Base-by-base conservation (phyloP, 2,329 filamentous ascomycete genomes). In the Fusarium sp. region DNA sequence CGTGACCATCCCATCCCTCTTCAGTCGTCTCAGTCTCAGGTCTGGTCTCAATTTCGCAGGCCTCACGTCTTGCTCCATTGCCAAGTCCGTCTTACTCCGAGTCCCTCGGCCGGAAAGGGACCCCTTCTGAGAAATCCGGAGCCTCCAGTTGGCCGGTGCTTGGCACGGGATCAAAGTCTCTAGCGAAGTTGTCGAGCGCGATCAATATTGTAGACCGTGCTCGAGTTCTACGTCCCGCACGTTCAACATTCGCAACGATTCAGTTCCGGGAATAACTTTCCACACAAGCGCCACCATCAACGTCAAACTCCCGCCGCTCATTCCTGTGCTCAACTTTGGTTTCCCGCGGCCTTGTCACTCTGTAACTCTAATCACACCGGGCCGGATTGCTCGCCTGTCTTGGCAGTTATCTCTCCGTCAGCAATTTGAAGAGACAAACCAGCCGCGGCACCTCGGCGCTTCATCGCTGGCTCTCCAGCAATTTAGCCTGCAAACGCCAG, bases 1-100 rank as follows among this genome's bases (percentile, higher is more conserved):
- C 66, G 66, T 70, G 67, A 67, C 66, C 61, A 47, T 70, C 59
- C 65, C 36, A 16, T 43, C 62, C 31, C 39, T 8, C 12, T 28
- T 41, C 27, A 27, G 53, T 46, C 27, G 8, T 5, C 23, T 23
- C 23, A 50, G 47, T 50, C 47, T 50, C 47, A 50, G 47, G 47
- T 41, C 44, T 61, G 50, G 67, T 71, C 36, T 46, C 67, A 46
- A 39, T 31, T 62, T 55, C 40, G 48, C 41, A 47, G 47, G 55
- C 48, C 60, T 65, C 68, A 61, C 51, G 48, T 60, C 52, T 70
- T 57, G 55, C 62, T 48, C 61, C 31, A 53, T 30, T 31, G 34
- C 58, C 28, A 56, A 40, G 48, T 6, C 44, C 47, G 34, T 13
- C 23, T 48, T 52, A 16, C 39, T 58, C 60, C 63, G 61, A 71